Base-by-base conservation (phyloP, 257 asterid species). In the Plantago major region DNA sequence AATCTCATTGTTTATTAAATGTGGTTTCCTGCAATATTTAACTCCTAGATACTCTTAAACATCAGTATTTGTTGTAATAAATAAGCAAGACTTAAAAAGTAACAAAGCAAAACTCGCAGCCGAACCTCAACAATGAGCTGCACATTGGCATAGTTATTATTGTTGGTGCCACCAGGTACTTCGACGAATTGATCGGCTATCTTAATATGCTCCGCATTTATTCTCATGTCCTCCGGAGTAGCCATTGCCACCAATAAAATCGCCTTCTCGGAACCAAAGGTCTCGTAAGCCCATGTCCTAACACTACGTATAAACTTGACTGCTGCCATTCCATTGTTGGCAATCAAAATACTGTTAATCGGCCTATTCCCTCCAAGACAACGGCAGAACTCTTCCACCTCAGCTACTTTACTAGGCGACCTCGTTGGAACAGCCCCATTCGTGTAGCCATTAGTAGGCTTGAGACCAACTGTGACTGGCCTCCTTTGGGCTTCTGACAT, bases 261-360 rank as follows among this genome's bases (percentile, higher is more conserved):
- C 50, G 99, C 97, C 83, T 93, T 93, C 79, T 89, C 97, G 11
- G 94, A 68, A 70, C 99, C 99, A 76, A 93, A 89, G 53, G 96
- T 89, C 74, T 87, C 99, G 30, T 93, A 87, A 40, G 99, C 94
- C 99, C 99, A 93, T n/a, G 97, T 80, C 67, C 99, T 79, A 72
- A 89, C 66, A 66, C 99, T 93, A 52, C 97, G 88, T 46, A 93
- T 93, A 81, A 93, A 93, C 77, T 93, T 93, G 50, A 93, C 99
- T 22, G 99, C 97, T 56, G 99, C 99, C 99, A 93, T 93, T 70
- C 99, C 99, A 71, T 93, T 93, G 82, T 93, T 93, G 60, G 99
- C 95, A 56, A 93, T 82, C 77, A 93, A 85, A 57, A 93, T 89
- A 73, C 99, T 93, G 74, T 82, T 95, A 65, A 93, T 84, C 16